phyloP scores from a whole-genome alignment of 352 stramenopile genomes.

The Pythium monospermum region DNA sequence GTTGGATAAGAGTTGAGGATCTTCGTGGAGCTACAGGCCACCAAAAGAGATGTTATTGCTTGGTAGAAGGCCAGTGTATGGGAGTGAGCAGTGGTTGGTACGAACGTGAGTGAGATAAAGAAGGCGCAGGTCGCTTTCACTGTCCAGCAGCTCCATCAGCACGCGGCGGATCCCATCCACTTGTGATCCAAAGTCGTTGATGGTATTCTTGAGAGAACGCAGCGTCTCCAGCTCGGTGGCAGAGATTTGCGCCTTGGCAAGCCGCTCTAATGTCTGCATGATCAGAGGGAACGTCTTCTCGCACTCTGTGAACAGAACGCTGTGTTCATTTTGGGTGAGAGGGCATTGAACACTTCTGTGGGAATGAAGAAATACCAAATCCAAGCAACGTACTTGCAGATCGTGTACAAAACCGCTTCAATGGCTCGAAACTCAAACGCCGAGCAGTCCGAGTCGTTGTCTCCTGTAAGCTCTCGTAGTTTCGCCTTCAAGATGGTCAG shows the following conservation, averaged over 20 bases:
- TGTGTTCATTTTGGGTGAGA: not conserved
- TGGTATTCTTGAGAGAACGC: conserved; percentile 29
- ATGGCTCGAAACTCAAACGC: conserved; percentile 30
- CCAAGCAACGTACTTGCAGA: conserved; percentile 22
- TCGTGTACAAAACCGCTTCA: conserved; percentile 30
- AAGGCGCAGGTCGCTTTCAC: conserved; percentile 27
- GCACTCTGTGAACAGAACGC: conserved; percentile 6
- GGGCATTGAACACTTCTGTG: conserved; percentile 44
- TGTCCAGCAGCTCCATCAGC: conserved; percentile 30
- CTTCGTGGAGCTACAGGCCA: no score
- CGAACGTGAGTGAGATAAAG: conserved; percentile 37
- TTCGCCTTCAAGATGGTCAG: conserved; percentile 41
- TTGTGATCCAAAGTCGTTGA: conserved; percentile 31
- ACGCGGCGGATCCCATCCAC: conserved; percentile 19
- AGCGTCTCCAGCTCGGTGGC: conserved; percentile 23
- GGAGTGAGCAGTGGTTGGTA: no score
- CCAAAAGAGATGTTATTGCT: conserved; percentile 18
- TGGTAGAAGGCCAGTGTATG: no score
- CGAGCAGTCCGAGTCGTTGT: conserved; percentile 14
- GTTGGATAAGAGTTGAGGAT: conserved; percentile 32
- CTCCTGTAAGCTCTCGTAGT: conserved; percentile 30
- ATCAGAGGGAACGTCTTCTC: conserved; percentile 15
- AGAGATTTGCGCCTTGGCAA: conserved; percentile 18
- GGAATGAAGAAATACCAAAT: conserved; percentile 37
- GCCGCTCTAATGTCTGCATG: conserved; percentile 19